Base-by-base conservation (phyloP, 2,329 filamentous ascomycete species). In the Aureobasidium subglaciale region DNA sequence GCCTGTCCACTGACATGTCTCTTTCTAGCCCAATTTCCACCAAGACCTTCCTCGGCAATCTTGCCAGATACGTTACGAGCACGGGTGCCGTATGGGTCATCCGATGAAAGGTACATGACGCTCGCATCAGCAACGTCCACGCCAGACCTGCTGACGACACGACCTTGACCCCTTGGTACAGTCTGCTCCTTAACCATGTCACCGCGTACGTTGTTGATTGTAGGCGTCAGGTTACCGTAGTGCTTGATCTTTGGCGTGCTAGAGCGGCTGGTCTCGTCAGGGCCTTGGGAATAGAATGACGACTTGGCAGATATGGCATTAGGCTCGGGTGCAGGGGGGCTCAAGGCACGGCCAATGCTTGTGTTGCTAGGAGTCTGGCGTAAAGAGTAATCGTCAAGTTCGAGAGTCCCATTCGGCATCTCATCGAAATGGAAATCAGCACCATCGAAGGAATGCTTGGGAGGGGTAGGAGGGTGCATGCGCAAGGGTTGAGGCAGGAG, bases 31-130 rank as follows among this genome's bases (percentile, higher is more conserved):
- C 62, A 68, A 20, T 63, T 59, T 54, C 37, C 73, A 2, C 71
- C 81, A 43, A 79, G 72, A 2, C 87, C 87, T 66, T 91, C 87
- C 67, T 90, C 87, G 0, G 79, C 86, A 55, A 84, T 70, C 73
- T 87, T 88, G 1, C 87, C 87, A 65, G 86, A 90, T 2, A 88
- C 85, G 59, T 86, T 83, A 42, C 85, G 73, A 43, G 79, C 73
- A 16, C 70, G 72, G 59, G 56, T 68, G 29, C 50, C 64, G 52
- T 58, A 67, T 59, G 42, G 55, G 38, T 62, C 66, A 16, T 66
- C 68, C 45, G 35, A 58, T 29, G 32, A 48, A 42, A 60, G 58
- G 58, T 38, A 70, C 58, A 62, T 68, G 62, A 53, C 65, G 63
- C 18, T 67, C 67, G 60, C 62, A 55, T 72, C 72, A 18, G 69